phyloP scores from a whole-genome alignment of 2,329 filamentous ascomycete species.

The Plenodomus tracheiphilus region DNA sequence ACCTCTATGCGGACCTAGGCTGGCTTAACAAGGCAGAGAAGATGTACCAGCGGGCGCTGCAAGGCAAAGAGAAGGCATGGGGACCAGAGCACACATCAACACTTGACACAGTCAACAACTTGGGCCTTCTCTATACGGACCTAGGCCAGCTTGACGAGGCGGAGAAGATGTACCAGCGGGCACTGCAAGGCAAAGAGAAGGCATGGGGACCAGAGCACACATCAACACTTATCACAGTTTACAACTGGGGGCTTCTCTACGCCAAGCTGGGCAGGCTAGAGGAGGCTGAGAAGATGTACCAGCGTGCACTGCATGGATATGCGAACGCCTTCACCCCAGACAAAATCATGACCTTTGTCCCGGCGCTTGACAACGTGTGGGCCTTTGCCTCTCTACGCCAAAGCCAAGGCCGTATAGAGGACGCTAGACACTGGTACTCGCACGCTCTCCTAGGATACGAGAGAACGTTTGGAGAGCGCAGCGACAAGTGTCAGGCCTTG shows the following conservation, averaged over 20 bases:
- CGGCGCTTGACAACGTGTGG: slow-evolving; percentile 29
- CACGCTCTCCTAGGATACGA: not conserved
- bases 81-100: slow-evolving; percentile 15
- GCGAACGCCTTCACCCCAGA: slow-evolving; percentile 10
- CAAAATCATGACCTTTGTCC: slow-evolving; percentile 24
- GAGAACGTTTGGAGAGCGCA: slow-evolving; percentile 1
- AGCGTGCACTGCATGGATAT: slow-evolving; percentile 18
- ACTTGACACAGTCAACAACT: slow-evolving; percentile 21
- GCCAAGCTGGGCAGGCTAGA: slow-evolving; percentile 2
- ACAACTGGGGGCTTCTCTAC: slow-evolving; percentile 1
- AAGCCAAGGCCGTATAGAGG: slow-evolving; percentile 5
- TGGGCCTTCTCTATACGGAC: slow-evolving; percentile 19
- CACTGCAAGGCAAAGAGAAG: slow-evolving; percentile 1
- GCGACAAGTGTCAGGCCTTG: not conserved
- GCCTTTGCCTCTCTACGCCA: slow-evolving; percentile 14
- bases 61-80: slow-evolving; percentile 18
- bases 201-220: not conserved
- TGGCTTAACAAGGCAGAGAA: slow-evolving; percentile 12
- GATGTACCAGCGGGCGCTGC: slow-evolving; percentile 21
- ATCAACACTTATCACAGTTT: not conserved
- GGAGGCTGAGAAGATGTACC: slow-evolving; percentile 20
- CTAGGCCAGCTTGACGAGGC: slow-evolving; percentile 12
- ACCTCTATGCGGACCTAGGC: slow-evolving; percentile 3
- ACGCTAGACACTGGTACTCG: slow-evolving; percentile 11
- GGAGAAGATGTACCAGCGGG: slow-evolving; percentile 1